A percentile compares a stretch with the other conserved stretches of the same genome.
Conservation (phyloP, 768 basidiomycete genomes). For the Coprinopsis marcescibilis region DNA sequence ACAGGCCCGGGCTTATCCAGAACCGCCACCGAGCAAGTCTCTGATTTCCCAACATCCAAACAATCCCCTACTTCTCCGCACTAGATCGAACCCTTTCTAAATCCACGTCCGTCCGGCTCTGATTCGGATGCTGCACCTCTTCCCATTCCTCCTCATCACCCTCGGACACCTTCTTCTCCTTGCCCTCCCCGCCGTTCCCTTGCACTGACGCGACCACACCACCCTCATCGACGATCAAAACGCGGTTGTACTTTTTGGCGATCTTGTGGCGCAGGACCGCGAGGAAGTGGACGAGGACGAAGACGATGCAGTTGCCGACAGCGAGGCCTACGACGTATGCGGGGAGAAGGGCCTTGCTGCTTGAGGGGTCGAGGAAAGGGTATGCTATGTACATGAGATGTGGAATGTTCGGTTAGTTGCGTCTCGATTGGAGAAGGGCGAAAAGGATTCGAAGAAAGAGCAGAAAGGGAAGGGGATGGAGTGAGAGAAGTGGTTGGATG, state of each 20-base stretch:
- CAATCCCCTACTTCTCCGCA: too few relatives aligned
- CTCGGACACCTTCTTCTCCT: neutral
- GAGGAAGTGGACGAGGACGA: conserved; percentile 39
- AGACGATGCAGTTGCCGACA: conserved; percentile 45
- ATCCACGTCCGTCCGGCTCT: neutral
- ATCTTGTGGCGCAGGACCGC: conserved; percentile 30
- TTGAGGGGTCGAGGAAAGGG: conserved; percentile 52
- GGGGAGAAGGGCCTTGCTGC: conserved; percentile 38
- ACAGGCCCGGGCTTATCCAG: too few relatives aligned
- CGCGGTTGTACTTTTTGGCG: neutral
- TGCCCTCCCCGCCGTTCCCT: neutral
- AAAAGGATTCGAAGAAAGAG: neutral
- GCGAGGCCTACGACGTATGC: conserved; percentile 60
- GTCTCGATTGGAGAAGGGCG: neutral
- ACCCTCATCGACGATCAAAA: neutral
- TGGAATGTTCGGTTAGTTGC: neutral
- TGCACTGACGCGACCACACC: neutral
- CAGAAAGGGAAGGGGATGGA: neutral
- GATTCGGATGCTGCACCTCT: neutral
- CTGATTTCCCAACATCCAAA: too few relatives aligned
- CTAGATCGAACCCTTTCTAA: neutral
- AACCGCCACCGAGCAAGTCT: too few relatives aligned
- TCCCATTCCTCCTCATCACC: neutral
- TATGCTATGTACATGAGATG: conserved; percentile 41
- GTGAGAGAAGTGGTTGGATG: neutral